Percentiles rank a stretch among this genome's conserved stretches.
phyloP scores from a whole-genome alignment of 2,329 filamentous ascomycete species.

The Aspergillus viridinutans region DNA sequence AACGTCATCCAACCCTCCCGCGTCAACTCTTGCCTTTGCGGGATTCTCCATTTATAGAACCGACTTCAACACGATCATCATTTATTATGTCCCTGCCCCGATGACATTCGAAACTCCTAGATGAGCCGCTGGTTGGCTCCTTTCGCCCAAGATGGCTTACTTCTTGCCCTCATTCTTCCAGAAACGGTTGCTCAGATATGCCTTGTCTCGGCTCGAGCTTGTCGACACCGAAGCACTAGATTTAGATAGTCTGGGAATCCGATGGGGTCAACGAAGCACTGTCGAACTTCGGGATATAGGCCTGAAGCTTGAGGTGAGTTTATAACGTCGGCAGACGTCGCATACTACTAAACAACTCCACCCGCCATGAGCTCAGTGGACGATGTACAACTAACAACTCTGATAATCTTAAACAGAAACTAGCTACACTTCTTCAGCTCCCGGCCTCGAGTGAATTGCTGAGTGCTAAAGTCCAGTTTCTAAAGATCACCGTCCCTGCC shows the following conservation, averaged over 20 bases:
- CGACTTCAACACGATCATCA: conserved; percentile 1
- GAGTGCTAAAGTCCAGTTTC: conserved; percentile 68
- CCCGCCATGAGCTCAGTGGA: not conserved
- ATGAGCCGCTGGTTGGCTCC: conserved; percentile 31
- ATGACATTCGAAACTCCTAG: conserved; percentile 22
- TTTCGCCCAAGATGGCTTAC: conserved; percentile 57
- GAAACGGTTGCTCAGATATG: conserved; percentile 84
- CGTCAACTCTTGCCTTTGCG: conserved; percentile 5
- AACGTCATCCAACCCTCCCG: conserved; percentile 28
- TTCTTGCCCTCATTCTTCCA: conserved; percentile 75
- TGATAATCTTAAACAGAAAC: conserved; percentile 56
- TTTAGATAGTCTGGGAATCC: conserved; percentile 78
- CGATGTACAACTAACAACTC: conserved; percentile 21
- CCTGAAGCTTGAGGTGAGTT: conserved; percentile 67
- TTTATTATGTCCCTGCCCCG: conserved; percentile 18
- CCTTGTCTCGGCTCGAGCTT: conserved; percentile 74
- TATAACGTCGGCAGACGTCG: not conserved
- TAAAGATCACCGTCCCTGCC: conserved; percentile 79
- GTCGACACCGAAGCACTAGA: conserved; percentile 85
- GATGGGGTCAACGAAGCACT: conserved; percentile 73
- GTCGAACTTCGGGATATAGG: conserved; percentile 86
- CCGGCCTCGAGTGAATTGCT: conserved; percentile 67
- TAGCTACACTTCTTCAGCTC: conserved; percentile 68
- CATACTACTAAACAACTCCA: not conserved
- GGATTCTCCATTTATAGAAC: not conserved